Base-by-base conservation (phyloP, 371 early-diverging fungal species). In the Rhizopus sp. region DNA sequence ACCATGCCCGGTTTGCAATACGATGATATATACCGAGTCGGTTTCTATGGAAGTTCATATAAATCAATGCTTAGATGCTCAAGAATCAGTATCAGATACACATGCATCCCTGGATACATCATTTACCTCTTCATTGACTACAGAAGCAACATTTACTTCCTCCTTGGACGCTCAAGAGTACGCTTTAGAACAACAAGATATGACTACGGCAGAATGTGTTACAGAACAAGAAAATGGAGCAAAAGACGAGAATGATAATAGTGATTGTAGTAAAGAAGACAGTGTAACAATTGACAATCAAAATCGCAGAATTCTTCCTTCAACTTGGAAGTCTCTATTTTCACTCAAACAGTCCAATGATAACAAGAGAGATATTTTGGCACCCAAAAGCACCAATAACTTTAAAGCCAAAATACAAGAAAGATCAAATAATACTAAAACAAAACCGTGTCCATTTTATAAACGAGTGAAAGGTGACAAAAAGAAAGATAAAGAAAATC, bases 391-490 rank as follows among this genome's bases (percentile, higher is more conserved):
- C 16, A 34, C 34, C n/a, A 57, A 42, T 40, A 51, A 17, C 17
- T 9, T 37, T 10, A 23, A 37, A 39, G 5, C 51, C 30, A 41
- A 30, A 33, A 3, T 41, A 32, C 5, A 34, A n/a, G 13, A 29
- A 4, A 34, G 13, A 9, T 37, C 17, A 12, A 32, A 33, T n/a
- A 46, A n/a, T 38, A 47, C 50, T 12, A 51, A 54, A 32, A 33
- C 48, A 37, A 61, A 65, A 10, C 52, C 61, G 0, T 87, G 85
- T 54, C 91, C 91, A 15, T 85, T 79, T 60, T 89, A 90, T 77
- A 94, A 94, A 62, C 63, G 68, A 50, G 75, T 94, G 53, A 85
- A 87, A 17, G 82, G 80, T 78, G 68, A 42, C 8, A 45, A 3
- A 32, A 12, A 31, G 3, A 30, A 9, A 31, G 8, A 46, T 3